These are phyloP conservation scores for Corymbia citriodora DNA, from an alignment of 441 rosid genomes.

Conservation along the genomic window DNA sequence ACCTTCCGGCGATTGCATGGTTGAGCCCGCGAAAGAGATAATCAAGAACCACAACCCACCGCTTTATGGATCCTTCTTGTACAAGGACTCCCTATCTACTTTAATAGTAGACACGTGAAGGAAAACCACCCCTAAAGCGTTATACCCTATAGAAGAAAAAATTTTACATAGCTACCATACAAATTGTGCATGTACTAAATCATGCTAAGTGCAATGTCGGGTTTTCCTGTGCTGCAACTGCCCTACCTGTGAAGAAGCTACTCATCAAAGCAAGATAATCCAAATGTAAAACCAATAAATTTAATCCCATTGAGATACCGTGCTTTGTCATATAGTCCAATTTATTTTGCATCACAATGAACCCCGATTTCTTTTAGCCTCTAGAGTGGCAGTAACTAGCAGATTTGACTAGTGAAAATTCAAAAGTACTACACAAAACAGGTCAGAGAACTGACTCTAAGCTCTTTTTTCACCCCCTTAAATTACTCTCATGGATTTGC, in stretches of 20 bases:
- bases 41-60: constrained; percentile 1
- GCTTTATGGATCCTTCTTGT: constrained; percentile 4
- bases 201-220: neutral
- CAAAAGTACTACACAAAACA: neutral
- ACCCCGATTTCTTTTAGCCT: neutral
- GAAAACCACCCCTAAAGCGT: neutral
- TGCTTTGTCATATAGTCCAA: neutral
- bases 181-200: neutral
- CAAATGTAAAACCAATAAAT: neutral
- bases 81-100: constrained; percentile 2
- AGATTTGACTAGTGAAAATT: neutral
- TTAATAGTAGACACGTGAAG: neutral
- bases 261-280: neutral
- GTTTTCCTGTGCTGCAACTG: neutral
- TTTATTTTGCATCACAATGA: neutral
- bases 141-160: neutral
- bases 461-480: neutral
- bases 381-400: neutral
- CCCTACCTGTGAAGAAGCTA: neutral
- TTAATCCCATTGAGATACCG: neutral
- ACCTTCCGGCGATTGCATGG: neutral
- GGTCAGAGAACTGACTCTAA: neutral
- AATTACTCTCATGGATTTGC: neutral
- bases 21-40: constrained; percentile 17
- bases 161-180: neutral